Evolutionary conservation across 2,329 filamentous ascomycete species (phyloP), one percentile per base, ranked within the genome.

Genomic region (Colletotrichum simmondsii): DNA sequence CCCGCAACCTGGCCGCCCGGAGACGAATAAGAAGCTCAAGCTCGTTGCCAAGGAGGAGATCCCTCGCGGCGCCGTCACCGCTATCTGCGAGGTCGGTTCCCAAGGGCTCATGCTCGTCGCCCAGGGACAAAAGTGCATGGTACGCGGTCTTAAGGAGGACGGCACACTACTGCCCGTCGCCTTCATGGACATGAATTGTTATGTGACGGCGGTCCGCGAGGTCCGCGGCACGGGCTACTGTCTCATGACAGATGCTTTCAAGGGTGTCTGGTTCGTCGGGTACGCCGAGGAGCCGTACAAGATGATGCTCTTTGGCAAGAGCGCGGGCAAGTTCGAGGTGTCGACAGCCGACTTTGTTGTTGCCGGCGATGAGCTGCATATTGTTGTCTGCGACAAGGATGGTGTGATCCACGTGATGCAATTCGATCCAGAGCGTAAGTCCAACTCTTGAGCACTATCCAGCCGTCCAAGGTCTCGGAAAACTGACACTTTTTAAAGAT

Each of bases 251-350:
- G 97, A 99, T 83, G 94, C 93, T 0, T 92, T 97, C 80, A 98
- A 98, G 84, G 97, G 97, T 0, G 87, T 98, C 2, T 98, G 97
- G 95, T 97, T 99, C 77, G 94, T 94, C 0, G 97, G 97, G 0
- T 99, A 98, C 80, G 97, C 94, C 10, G 96, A 99, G 83, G 97
- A 98, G 79, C 97, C 97, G 1, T 99, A 98, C 81, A 95, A 94
- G 76, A 95, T 99, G 91, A 93, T 95, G 74, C 88, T 98, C 4
- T 95, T 98, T 76, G 95, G 95, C 54, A 98, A 98, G 83, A 94
- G 93, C 77, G 89, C 92, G 52, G 92, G 93, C 24, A 90, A 90
- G 56, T 86, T 98, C 77, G 94, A 97, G 78, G 90, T 97, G 24
- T 83, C 97, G 42, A 90, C 92, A 6, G 94, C 94, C 2, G 96